Conservation (phyloP, 139 green algal species). For the Mychonastes homosphaera region DNA sequence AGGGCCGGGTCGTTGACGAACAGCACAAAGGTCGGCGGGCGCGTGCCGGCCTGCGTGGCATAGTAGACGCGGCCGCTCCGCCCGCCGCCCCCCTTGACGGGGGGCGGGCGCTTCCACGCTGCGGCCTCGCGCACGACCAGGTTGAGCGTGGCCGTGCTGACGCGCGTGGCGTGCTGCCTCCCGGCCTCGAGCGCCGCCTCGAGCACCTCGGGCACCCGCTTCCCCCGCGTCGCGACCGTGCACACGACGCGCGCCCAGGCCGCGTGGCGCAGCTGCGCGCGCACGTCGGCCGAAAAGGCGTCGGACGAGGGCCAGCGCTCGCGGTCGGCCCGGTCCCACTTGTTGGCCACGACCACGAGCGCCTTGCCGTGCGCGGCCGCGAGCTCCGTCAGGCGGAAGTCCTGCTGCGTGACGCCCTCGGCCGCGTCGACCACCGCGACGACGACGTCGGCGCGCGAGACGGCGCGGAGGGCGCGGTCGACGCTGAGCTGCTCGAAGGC, state of each 20-base stretch:
- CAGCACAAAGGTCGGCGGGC: conserved; percentile 92
- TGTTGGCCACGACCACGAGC: conserved; percentile 92
- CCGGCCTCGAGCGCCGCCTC: conserved; percentile 55
- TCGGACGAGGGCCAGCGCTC: too few species aligned
- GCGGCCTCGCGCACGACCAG: conserved; percentile 70
- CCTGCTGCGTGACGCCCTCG: conserved; percentile 73
- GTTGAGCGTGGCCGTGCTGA: conserved; percentile 91
- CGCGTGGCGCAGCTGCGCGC: conserved; percentile 67
- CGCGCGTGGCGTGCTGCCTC: conserved; percentile 66
- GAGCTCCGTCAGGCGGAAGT: conserved; percentile 51
- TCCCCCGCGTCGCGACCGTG: conserved; percentile 58
- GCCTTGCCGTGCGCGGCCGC: conserved; percentile 65
- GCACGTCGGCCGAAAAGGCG: conserved; percentile 42
- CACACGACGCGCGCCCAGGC: conserved; percentile 81
- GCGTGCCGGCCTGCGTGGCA: conserved; percentile 68
- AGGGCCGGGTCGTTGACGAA: conserved; percentile 89
- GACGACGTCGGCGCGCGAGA: conserved; percentile 77
- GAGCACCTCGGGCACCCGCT: conserved; percentile 67
- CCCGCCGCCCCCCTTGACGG: conserved; percentile 30
- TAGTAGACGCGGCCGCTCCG: conserved; percentile 84
- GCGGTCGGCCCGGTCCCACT: conserved; percentile 83
- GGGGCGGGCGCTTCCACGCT: conserved; percentile 62
- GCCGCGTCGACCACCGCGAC: conserved; percentile 83
- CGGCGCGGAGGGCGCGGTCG: conserved; percentile 67
- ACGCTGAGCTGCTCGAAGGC: conserved; percentile 71